A percentile compares a stretch with the other conserved stretches of the same genome.
Conservation (phyloP, 148 eudicot species). For the Gaultheria prostrata region DNA sequence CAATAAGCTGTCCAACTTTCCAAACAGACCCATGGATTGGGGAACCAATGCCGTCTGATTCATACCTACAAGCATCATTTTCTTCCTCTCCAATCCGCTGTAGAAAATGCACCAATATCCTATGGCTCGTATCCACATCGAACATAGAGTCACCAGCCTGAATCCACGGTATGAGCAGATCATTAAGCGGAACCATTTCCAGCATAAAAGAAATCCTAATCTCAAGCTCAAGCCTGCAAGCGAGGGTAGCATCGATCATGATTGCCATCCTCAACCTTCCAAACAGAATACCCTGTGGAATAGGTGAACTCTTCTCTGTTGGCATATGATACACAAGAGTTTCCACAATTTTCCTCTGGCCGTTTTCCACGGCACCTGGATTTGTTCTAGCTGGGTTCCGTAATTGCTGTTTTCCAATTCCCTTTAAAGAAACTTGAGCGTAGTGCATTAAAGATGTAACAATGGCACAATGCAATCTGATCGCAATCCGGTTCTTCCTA, state of each 20-base stretch:
- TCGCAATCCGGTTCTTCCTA: conserved; percentile 45
- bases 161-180: conserved; percentile 57
- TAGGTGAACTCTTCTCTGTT: conserved; percentile 43
- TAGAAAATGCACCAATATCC: conserved; percentile 62
- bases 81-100: conserved; percentile 59
- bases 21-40: conserved; percentile 53
- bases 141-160: conserved; percentile 60
- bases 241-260: conserved; percentile 46
- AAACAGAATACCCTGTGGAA: conserved; percentile 56
- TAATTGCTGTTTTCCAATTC: conserved; percentile 57
- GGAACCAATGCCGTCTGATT: conserved; percentile 52
- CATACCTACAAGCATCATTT: conserved; percentile 51
- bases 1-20: too few species aligned
- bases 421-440: conserved; percentile 58
- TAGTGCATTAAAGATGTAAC: conserved; percentile 64
- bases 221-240: conserved; percentile 62
- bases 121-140: conserved; percentile 53
- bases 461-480: conserved; percentile 42
- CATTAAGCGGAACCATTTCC: conserved; percentile 61
- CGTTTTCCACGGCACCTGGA: conserved; percentile 30
- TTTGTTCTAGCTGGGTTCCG: conserved; percentile 61
- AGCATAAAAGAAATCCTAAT: conserved; percentile 49
- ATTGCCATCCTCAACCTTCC: conserved; percentile 58
- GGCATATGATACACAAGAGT: conserved; percentile 60
- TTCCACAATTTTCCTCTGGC: conserved; percentile 59